Percentiles rank a stretch among this genome's conserved stretches.
Conservation (phyloP, 345 rosid genomes). For the Populus deltoides region DNA sequence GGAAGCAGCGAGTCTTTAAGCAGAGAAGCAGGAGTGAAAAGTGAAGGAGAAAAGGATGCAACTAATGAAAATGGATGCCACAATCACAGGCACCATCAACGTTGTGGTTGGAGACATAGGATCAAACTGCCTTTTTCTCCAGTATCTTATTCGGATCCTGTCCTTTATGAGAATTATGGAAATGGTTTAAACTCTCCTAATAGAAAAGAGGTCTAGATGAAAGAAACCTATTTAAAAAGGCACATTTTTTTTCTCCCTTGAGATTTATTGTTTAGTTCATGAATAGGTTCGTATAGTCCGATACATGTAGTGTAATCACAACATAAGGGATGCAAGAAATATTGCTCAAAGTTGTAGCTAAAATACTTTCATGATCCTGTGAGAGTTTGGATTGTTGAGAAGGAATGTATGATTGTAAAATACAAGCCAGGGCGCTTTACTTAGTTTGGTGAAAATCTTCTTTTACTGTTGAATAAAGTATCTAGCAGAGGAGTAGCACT, state of each 20-base stretch:
- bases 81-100: not conserved
- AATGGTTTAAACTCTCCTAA: slow-evolving; percentile 14
- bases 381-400: too few species aligned
- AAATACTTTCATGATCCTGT: not conserved
- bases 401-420: too few species aligned
- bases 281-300: not conserved
- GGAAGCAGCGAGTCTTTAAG: slow-evolving; percentile 9
- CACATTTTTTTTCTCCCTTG: not conserved
- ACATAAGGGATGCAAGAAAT: not conserved
- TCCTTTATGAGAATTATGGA: slow-evolving; percentile 25
- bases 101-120: slow-evolving; percentile 17
- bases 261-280: not conserved
- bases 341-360: not conserved
- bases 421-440: not conserved
- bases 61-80: slow-evolving; percentile 4
- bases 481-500: too few species aligned
- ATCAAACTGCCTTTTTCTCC: slow-evolving; percentile 27
- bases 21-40: slow-evolving; percentile 3
- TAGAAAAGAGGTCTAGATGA: not conserved
- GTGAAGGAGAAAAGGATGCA: slow-evolving; percentile 16
- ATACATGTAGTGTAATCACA: not conserved
- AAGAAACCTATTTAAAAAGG: not conserved
- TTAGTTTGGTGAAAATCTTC: not conserved
- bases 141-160: slow-evolving; percentile 41
- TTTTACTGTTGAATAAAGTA: not conserved